phyloP scores from a whole-genome alignment of 345 rosid species.

The Gossypium anomalum region DNA sequence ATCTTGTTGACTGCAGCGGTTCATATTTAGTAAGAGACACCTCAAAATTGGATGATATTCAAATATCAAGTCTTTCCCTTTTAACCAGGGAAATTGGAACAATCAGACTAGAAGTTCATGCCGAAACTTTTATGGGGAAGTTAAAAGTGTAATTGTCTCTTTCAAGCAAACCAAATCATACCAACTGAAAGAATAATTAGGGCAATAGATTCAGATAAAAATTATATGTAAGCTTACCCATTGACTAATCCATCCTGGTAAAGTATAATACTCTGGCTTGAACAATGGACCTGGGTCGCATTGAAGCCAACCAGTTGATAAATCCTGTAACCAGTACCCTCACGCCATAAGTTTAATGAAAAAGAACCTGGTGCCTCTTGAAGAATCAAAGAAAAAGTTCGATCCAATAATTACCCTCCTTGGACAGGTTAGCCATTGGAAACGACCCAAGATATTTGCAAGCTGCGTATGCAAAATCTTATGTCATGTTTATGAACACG shows the following conservation, averaged over 20 bases:
- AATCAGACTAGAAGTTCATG: neutral
- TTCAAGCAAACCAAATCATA: slow-evolving; percentile 1
- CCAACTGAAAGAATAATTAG: neutral
- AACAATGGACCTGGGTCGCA: slow-evolving; percentile 94
- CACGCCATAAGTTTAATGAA: slow-evolving; percentile 11
- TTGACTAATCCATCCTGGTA: slow-evolving; percentile 59
- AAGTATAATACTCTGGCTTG: slow-evolving; percentile 59
- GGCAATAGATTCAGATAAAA: neutral
- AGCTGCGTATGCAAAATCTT: slow-evolving; percentile 52
- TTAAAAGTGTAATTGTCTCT: neutral
- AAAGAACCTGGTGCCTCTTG: slow-evolving; percentile 7
- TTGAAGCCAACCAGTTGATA: slow-evolving; percentile 87
- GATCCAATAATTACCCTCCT: slow-evolving; percentile 55
- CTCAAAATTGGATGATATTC: neutral
- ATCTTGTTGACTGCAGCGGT: no score
- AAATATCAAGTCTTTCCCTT: neutral
- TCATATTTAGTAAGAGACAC: neutral
- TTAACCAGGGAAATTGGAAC: neutral
- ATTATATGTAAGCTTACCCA: slow-evolving; percentile 49
- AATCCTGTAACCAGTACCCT: slow-evolving; percentile 49
- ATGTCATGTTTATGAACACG: neutral
- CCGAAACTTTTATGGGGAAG: neutral
- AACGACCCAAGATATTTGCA: slow-evolving; percentile 84
- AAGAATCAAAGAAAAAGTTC: slow-evolving; percentile 8
- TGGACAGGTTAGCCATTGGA: slow-evolving; percentile 94